Evolutionary conservation across 192 early-diverging fungal genomes (phyloP), one percentile per base, ranked within the genome.

Genomic region (Glomus cerebriforme): DNA sequence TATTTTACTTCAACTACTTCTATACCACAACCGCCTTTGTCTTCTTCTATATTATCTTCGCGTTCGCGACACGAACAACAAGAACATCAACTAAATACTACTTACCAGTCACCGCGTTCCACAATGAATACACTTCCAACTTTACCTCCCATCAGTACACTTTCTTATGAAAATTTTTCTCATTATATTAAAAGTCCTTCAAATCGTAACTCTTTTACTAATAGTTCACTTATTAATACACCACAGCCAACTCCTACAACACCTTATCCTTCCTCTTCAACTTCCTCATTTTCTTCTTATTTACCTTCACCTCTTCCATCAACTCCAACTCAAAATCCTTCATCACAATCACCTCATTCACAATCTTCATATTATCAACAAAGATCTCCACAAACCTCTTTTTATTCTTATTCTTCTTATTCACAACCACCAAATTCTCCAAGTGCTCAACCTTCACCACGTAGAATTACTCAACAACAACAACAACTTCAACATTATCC

Each of bases 81-180:
- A 37, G 19, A 68, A 37, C 66, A 64, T 31, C 24, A 64, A 64
- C 26, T 31, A 63, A 24, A 12, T 29, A 27, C 24, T 63, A 1
- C 22, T 68, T 68, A 34, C n/a, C 35, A 34, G 9, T 9, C 32
- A n/a, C 35, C 32, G 7, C 34, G 9, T 9, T 35, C 66, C 1
- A 37, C 19, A 24, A 73, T 73, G 71, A 32, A 27, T 29, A 54
- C 71, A 15, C 45, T 49, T 29, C 71, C 71, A 58, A 73, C 71
- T 34, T 73, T 73, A 32, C 71, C 71, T 73, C 71, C 71, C 39
- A 73, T 73, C 24, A 73, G 71, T 24, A 27, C 71, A 8, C 29
- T 73, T 27, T 7, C 71, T 29, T 73, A 35, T 19, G 37, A 49
- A 31, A 24, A 26, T 64, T 15, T 26, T 64, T 3, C 5, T 29